Conservation (phyloP, 768 basidiomycete genomes). For the Suillus plorans region DNA sequence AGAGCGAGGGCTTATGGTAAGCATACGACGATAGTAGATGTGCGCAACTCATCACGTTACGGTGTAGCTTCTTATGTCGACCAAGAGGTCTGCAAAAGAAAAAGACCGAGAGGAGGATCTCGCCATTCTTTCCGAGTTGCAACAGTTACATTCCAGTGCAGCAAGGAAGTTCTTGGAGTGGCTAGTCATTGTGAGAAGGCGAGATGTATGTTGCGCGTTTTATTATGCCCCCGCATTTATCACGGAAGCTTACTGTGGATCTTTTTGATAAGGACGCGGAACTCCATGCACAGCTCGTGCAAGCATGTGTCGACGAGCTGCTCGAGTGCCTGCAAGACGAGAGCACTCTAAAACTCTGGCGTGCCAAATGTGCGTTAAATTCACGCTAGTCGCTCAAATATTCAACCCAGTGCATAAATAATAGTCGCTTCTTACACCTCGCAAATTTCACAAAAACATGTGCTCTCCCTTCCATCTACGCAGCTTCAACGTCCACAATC, state of each 20-base stretch:
- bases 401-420: neutral
- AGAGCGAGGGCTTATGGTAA: conserved; percentile 70
- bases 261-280: conserved; percentile 46
- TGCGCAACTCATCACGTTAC: neutral
- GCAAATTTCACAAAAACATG: conserved; percentile 1
- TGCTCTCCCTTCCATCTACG: neutral
- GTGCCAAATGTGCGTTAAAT: conserved; percentile 56
- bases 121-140: conserved; percentile 28
- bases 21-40: conserved; percentile 3
- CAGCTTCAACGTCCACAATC: conserved; percentile 13
- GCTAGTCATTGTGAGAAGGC: conserved; percentile 69
- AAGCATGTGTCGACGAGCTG: conserved; percentile 55
- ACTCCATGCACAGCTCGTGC: conserved; percentile 68
- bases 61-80: conserved; percentile 22
- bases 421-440: conserved; percentile 56
- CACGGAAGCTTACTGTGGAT: neutral
- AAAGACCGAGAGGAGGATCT: conserved; percentile 30
- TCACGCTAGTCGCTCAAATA: neutral
- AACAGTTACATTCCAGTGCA: conserved; percentile 32
- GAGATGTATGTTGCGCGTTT: conserved; percentile 41
- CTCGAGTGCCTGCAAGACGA: conserved; percentile 47
- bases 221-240: neutral
- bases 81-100: conserved; percentile 17
- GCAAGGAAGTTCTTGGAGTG: conserved; percentile 79
- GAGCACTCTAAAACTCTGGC: conserved; percentile 61